These are phyloP conservation scores for Fragaria nilgerrensis DNA, from an alignment of 306 rosid genomes.

Conservation along the genomic window DNA sequence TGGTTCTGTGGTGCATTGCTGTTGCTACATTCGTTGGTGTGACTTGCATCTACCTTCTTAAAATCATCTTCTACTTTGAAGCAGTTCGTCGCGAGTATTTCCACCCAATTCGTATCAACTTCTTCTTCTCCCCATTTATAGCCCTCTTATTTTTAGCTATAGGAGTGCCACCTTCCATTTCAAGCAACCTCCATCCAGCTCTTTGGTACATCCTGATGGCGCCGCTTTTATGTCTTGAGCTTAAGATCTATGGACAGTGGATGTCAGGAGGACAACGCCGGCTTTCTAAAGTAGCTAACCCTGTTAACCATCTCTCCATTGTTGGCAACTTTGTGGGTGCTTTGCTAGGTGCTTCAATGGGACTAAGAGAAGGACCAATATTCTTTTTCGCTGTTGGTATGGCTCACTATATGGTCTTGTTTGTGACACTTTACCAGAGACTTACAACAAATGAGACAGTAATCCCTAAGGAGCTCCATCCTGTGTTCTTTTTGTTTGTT, in stretches of 20 bases:
- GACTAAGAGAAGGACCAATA: constrained; percentile 80
- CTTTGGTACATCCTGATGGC: constrained; percentile 83
- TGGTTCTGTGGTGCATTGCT: constrained; percentile 66
- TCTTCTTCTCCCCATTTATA: constrained; percentile 90
- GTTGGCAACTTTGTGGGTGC: constrained; percentile 95
- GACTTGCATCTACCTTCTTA: constrained; percentile 47
- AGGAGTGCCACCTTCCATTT: constrained; percentile 69
- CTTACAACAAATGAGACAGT: constrained; percentile 76
- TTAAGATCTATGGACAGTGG: constrained; percentile 96
- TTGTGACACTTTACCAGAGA: constrained; percentile 91
- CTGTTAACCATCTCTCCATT: constrained; percentile 74
- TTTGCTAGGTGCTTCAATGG: constrained; percentile 80
- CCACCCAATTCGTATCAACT: constrained; percentile 87
- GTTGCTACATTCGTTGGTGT: constrained; percentile 36
- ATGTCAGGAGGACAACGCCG: constrained; percentile 92
- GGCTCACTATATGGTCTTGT: constrained; percentile 75
- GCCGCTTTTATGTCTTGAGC: constrained; percentile 75
- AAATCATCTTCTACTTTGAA: constrained; percentile 70
- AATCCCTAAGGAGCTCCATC: constrained; percentile 89
- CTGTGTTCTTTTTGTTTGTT: constrained; percentile 85
- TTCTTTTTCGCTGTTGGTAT: constrained; percentile 87
- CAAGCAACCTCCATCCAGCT: constrained; percentile 37
- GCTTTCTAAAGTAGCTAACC: constrained; percentile 86
- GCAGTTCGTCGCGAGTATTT: constrained; percentile 89
- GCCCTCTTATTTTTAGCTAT: constrained; percentile 71